Evolutionary conservation across 2,329 filamentous ascomycete species (phyloP), one percentile per base, ranked within the genome.

Genomic region (Teratosphaeria nubilosa): DNA sequence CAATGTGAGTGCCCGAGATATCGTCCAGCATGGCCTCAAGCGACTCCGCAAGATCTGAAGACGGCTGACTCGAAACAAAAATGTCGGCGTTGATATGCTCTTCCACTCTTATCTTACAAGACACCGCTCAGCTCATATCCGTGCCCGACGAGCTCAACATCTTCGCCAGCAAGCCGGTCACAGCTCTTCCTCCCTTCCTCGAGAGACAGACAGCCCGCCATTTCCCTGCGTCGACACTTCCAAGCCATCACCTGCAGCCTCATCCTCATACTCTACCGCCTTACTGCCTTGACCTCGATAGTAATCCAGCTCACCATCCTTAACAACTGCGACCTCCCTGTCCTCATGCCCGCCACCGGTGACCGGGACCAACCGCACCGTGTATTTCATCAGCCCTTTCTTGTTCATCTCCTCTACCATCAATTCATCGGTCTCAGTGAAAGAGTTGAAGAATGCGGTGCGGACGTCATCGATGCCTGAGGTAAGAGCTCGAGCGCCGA

Each of bases 401-500:
- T 27, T 22, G 27, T 62, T 62, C 10, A 55, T 58, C 3, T 20
- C 41, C 48, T 62, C 60, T 0, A 24, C 41, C 6, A 62, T 41
- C 11, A 55, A 48, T 2, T 48, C 54, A 2, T 58, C 53, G 0
- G 20, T 41, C 5, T 48, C 14, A 14, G 45, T 52, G 27, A 58
- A 58, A 3, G n/a, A 22, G 25, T 41, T 58, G 48, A 55, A 59
- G 25, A 60, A 45, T 9, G 54, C 52, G 5, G 48, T 31, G 1
- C 27, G 37, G 1, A 61, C 32, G 10, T 52, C 53, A 25, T 60
- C 64, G 6, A 69, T 63, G 25, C 70, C 68, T 14, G 56, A 64
- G 13, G 60, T 63, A 30, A 70, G 58, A 32, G 71, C 73, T 9
- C 69, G 63, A 0, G 72, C 73, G 1, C 73, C 74, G 6, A 74